Evolutionary conservation across 225 moss, liverwort and hornwort species (phyloP), one percentile per base, ranked within the genome.

Genomic region (Rhytidiadelphus loreus): DNA sequence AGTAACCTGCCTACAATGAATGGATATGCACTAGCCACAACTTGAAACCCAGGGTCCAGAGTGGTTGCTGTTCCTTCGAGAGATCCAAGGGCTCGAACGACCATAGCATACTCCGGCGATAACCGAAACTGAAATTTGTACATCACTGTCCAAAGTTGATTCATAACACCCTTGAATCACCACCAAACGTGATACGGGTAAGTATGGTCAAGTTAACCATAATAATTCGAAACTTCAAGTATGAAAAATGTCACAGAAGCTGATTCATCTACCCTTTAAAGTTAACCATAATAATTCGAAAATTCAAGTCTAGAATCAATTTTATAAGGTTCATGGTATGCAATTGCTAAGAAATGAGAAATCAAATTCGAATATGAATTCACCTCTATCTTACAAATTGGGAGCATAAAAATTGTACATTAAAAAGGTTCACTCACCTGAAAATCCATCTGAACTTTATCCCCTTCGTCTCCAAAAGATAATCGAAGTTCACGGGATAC

Each of bases 21-120:
- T 71, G 97, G 97, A 79, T 97, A 97, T 52, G 95, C 96, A 90
- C 96, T 96, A 12, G 96, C 95, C 87, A 96, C 96, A 68, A 97
- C 96, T 89, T 94, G 95, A 84, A 97, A 96, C 48, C 93, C 96
- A 78, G 95, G 95, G 87, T 97, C 96, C 52, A 97, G 87, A 55
- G 90, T 92, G 69, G 96, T 97, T 50, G 97, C 96, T 32, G 96
- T 96, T 86, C 97, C 97, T 91, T 97, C 96, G 43, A 97, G 80
- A 86, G 97, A 96, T 55, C 96, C 96, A 90, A 96, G 90, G n/a
- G 97, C 97, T 89, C 96, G 95, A 60, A 97, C 94, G 52, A 97
- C 96, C 97, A 97, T 94, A 39, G 96, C 95, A 74, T 97, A 97
- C 86, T 96, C 95, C 50, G 96, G 93, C 72, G 96, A 96, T 60